These are phyloP conservation scores for Dacryopinax spathularia DNA, from an alignment of 768 basidiomycete genomes.

Conservation along the genomic window DNA sequence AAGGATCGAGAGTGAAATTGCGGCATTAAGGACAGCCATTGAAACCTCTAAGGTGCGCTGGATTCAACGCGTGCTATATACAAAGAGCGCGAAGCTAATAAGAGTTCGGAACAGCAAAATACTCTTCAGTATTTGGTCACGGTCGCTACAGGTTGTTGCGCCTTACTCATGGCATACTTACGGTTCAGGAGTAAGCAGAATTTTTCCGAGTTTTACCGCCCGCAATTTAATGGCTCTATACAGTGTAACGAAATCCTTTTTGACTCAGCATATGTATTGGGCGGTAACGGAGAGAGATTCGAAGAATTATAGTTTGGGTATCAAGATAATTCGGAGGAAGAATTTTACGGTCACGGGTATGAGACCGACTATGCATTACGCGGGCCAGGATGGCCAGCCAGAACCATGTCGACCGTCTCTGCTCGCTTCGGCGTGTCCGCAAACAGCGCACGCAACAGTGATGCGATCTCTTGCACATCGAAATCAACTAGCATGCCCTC, in stretches of 20 bases:
- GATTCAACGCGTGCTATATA: neutral
- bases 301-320: no score
- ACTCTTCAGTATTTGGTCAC: constrained; percentile 79
- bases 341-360: no score
- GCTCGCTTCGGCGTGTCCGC: constrained; percentile 73
- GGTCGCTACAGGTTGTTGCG: constrained; percentile 76
- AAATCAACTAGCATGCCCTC: constrained; percentile 85
- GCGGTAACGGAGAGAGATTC: no score
- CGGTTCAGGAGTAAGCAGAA: constrained; percentile 39
- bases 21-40: constrained; percentile 64
- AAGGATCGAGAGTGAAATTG: constrained; percentile 90
- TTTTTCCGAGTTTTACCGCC: no score
- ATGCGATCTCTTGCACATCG: constrained; percentile 63
- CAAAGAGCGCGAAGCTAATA: constrained; percentile 42
- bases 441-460: constrained; percentile 74
- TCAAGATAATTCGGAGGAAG: no score
- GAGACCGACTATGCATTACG: no score
- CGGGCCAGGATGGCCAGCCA: constrained; percentile 47
- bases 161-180: constrained; percentile 75
- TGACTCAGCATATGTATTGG: no score
- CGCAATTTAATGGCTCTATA: no score
- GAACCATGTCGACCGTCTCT: constrained; percentile 62
- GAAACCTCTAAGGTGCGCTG: constrained; percentile 63
- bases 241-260: no score
- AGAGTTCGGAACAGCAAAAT: constrained; percentile 10